phyloP scores from a whole-genome alignment of 1,284 basidiomycete genomes.

The Sphagnurus paluster region DNA sequence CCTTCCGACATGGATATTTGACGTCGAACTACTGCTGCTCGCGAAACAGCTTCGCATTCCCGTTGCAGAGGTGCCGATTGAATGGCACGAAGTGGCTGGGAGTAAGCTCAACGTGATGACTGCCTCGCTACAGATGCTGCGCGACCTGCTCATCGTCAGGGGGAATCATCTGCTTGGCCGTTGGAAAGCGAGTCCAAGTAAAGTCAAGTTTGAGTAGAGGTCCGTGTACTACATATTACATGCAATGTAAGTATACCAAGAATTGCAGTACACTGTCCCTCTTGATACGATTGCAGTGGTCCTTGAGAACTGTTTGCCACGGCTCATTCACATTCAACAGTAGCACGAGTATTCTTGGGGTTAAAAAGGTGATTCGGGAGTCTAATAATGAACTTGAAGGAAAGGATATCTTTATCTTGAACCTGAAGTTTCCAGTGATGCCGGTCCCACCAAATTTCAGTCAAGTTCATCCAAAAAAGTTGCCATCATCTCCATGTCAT shows the following conservation, averaged over 20 bases:
- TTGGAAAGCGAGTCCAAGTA: constrained; percentile 43
- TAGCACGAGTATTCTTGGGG: too few relatives aligned
- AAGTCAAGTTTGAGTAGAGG: constrained; percentile 18
- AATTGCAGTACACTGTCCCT: too few relatives aligned
- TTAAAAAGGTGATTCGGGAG: too few relatives aligned
- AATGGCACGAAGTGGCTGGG: constrained; percentile 91
- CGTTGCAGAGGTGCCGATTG: constrained; percentile 82
- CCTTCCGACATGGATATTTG: constrained; percentile 90
- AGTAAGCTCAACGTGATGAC: constrained; percentile 87
- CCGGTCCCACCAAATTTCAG: too few relatives aligned
- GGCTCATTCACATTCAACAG: too few relatives aligned
- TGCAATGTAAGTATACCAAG: constrained; percentile 5
- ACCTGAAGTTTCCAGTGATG: too few relatives aligned
- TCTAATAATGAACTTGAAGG: too few relatives aligned
- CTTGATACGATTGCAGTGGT: too few relatives aligned
- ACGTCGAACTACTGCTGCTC: constrained; percentile 91
- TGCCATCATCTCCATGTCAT: too few relatives aligned
- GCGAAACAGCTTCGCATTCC: constrained; percentile 77
- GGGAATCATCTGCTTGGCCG: constrained; percentile 80
- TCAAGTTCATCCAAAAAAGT: too few relatives aligned
- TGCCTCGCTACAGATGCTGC: constrained; percentile 86
- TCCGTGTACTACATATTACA: background rate
- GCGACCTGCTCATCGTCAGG: constrained; percentile 82
- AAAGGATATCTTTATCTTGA: too few relatives aligned
- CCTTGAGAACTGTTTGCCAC: too few relatives aligned